A percentile compares a stretch with the other conserved stretches of the same genome.
These are phyloP conservation scores for Calonectria hawksworthii DNA, from an alignment of 2,329 filamentous ascomycete species.

Conservation along the genomic window DNA sequence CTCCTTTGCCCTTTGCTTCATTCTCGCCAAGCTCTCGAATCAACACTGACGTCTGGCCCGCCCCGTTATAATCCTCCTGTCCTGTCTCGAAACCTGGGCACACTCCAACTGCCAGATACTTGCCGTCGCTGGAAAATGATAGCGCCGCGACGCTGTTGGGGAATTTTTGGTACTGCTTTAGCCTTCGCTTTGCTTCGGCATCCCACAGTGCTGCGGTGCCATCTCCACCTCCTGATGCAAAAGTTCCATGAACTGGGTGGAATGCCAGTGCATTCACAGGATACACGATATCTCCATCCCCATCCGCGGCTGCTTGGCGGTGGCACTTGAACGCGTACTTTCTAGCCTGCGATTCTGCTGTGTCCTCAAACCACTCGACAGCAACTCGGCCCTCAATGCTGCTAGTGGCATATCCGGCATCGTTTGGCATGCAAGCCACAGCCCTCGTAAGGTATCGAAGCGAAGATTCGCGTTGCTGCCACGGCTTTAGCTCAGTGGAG, in stretches of 20 bases:
- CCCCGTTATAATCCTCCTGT: constrained; percentile 81
- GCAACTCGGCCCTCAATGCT: constrained; percentile 96
- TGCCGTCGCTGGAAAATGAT: constrained; percentile 83
- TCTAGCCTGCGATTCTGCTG: constrained; percentile 85
- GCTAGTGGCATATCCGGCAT: constrained; percentile 91
- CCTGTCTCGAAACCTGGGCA: constrained; percentile 92
- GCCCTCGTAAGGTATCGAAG: constrained; percentile 96
- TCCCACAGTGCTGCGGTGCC: constrained; percentile 96
- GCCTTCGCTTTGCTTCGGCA: constrained; percentile 88
- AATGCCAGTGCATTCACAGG: constrained; percentile 93
- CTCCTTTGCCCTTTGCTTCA: constrained; percentile 88
- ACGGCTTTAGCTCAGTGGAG: constrained; percentile 75
- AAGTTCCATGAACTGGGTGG: constrained; percentile 86
- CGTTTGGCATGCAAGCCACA: constrained; percentile 96
- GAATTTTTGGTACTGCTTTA: constrained; percentile 90
- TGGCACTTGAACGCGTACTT: constrained; percentile 99
- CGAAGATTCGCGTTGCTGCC: constrained; percentile 94
- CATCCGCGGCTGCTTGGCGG: constrained; percentile 77
- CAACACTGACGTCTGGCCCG: constrained; percentile 82
- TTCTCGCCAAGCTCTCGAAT: constrained; percentile 88
- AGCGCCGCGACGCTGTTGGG: constrained; percentile 83
- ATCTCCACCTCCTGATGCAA: constrained; percentile 91
- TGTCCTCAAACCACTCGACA: constrained; percentile 98
- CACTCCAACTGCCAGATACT: constrained; percentile 82
- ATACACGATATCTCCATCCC: constrained; percentile 84